These are phyloP conservation scores for Psilocybe azurescens DNA, from an alignment of 768 basidiomycete genomes.

Conservation along the genomic window DNA sequence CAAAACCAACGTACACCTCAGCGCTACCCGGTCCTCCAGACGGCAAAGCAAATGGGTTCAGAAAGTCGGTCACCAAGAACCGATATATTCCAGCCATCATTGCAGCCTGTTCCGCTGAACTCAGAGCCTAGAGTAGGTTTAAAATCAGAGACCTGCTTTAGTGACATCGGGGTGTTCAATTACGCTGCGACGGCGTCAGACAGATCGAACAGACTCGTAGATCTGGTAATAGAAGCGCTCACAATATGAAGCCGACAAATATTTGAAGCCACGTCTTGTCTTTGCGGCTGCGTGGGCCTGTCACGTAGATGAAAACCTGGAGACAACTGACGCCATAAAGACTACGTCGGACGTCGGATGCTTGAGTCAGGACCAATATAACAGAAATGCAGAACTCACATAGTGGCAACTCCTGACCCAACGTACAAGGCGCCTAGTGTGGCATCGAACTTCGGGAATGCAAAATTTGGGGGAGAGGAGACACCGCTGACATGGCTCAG, in stretches of 20 bases:
- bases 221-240: neutral
- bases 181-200: slow-evolving; percentile 1
- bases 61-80: slow-evolving; percentile 19
- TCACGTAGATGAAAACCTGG: slow-evolving; percentile 19
- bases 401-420: slow-evolving; percentile 18
- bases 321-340: slow-evolving; percentile 20
- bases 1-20: slow-evolving; percentile 11
- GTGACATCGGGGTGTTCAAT: neutral
- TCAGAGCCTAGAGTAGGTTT: slow-evolving; percentile 6
- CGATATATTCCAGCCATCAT: slow-evolving; percentile 21
- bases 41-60: slow-evolving; percentile 14
- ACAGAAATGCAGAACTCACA: slow-evolving; percentile 8
- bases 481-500: slow-evolving; percentile 10
- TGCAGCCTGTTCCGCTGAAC: slow-evolving; percentile 14
- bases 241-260: slow-evolving; percentile 18
- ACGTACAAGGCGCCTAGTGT: slow-evolving; percentile 21
- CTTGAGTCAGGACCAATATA: neutral
- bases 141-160: neutral
- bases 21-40: slow-evolving; percentile 20
- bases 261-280: slow-evolving; percentile 18
- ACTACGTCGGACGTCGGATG: neutral
- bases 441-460: slow-evolving; percentile 15
- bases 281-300: slow-evolving; percentile 4
- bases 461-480: neutral
- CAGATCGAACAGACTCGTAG: neutral